Base-by-base conservation (phyloP, 1,284 basidiomycete species). In the Austroboletus novae-zelandiae region DNA sequence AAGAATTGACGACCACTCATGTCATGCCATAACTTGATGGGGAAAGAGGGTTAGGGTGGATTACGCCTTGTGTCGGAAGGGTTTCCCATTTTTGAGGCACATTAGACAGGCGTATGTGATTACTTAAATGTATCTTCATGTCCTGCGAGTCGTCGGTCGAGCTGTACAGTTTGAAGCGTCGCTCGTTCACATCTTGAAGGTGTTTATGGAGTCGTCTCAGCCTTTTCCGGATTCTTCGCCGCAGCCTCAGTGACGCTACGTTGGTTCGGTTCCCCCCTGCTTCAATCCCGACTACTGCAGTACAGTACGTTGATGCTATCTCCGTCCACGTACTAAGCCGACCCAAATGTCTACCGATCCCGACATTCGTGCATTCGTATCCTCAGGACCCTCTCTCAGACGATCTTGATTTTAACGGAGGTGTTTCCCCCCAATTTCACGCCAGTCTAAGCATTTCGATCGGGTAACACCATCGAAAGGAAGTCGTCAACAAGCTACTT, bases 361-460 rank as follows among this genome's bases (percentile, higher is more conserved):
- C 1, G 85, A 87, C 14, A 86, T 86, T 64, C 84, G 85, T 14
- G 72, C 81, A 0, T 87, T 88, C 51, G 80, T 88, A 4, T 82
- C 81, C 6, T 84, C 87, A 85, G 36, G 82, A 86, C 55, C 85
- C 85, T 0, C 70, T 87, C 11, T 55, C 61, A 1, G 43, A 40
- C 17, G 40, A 51, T 14, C n/a, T 23, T 6, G 29, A 39, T 31
- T 18, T 6, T 6, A 13, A 6, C 13, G 32, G 15, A 6, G 32
- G 32, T 34, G 11, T 11, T 34, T 9, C 4, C 10, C 11, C n/a
- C 9, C 37, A 10, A 7, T 17, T 39, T 67, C 13, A 74, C 65
- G 27, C 62, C 75, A 25, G 69, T 65, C 20, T 86, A 85, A 23
- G 2, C 20, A 2, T 64, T 84, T 87, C 58, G 81, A 80, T 45